These are phyloP conservation scores for Boletus reticuloceps DNA, from an alignment of 768 basidiomycete genomes.

Conservation along the genomic window DNA sequence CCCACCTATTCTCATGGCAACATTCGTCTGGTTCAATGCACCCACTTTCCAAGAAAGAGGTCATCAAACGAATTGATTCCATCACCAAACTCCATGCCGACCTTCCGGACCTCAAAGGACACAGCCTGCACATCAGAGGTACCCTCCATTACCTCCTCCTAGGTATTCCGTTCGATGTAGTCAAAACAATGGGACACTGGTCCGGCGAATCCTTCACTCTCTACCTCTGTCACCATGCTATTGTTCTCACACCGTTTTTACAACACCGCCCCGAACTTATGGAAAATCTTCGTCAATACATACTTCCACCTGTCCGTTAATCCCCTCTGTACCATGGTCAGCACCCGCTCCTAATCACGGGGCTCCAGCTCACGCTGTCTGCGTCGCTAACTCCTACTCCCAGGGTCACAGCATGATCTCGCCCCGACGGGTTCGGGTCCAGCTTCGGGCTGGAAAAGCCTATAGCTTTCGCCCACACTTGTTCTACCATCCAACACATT, in stretches of 20 bases:
- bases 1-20: slow-evolving; percentile 2
- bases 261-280: background rate
- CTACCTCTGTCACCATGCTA: background rate
- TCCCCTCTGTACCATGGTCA: no score
- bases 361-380: no score
- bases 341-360: no score
- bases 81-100: background rate
- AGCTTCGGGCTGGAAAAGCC: no score
- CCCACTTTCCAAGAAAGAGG: background rate
- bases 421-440: no score
- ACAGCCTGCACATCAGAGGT: background rate
- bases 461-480: no score
- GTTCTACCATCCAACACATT: no score
- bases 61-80: background rate
- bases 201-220: background rate
- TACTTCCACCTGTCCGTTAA: background rate
- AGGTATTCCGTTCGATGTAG: background rate
- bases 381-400: no score
- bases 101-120: background rate
- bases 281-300: background rate
- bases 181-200: background rate
- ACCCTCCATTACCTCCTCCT: background rate
- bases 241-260: background rate
- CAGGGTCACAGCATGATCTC: no score
- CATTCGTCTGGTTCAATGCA: background rate